Evolutionary conservation across 2,329 filamentous ascomycete species (phyloP), one percentile per base, ranked within the genome.

Genomic region (Tympanopsis confertula): DNA sequence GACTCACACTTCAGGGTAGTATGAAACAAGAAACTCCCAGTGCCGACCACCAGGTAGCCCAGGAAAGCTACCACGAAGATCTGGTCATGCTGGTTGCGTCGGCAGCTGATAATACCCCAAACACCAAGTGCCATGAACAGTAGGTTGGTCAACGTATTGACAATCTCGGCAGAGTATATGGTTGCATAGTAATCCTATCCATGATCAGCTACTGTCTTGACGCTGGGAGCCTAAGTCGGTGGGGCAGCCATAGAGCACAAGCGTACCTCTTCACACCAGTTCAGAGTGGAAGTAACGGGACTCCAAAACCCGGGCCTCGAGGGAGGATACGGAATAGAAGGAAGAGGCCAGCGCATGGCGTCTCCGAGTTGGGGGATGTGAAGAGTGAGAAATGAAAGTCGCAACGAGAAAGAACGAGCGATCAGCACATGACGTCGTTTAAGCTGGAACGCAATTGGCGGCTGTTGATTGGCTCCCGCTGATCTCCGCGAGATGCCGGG

Each of bases 121-220:
- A 75, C 60, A 5, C 86, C 86, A 15, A 94, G 71, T 56, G 71
- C 83, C 48, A 94, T 67, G 57, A 94, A 94, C 18, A 91, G 63
- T 3, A 83, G 55, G 55, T 94, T 94, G 22, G 86, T 94, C 20
- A 88, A 50, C 3, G 85, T 84, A 53, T 82, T 89, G 52, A 86
- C 73, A 35, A 88, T 76, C 53, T 88, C 84, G 24, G 84, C 84
- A 35, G 77, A 71, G 52, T 87, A 88, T 32, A 71, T 66, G 3
- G 82, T 87, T 26, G 80, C 75, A 63, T 82, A 82, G 58, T 83
- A 83, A 45, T 86, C 82, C 74, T 87, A 63, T 47, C 14, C 13
- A 12, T 40, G 29, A 30, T 17, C 37, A 33, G 37, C 32, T 35
- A 17, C 13, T 15, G 12, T 10, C 18, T 29, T 10, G 14, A 19